Base-by-base conservation (phyloP, 345 rosid genomes). In the Crucihimalaya himalaica region DNA sequence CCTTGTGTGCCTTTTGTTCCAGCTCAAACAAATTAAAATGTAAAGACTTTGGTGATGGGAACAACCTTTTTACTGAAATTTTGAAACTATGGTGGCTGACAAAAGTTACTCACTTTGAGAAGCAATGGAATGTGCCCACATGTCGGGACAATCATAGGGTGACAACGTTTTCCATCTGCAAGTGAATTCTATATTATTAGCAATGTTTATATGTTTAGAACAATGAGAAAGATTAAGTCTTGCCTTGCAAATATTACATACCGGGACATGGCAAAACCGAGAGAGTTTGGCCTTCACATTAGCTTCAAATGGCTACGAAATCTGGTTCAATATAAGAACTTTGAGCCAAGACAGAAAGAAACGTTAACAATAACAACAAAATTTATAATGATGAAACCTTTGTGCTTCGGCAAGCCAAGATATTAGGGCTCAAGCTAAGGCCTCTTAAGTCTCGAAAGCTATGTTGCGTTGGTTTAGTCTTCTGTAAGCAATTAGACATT, bases 391-490 rank as follows among this genome's bases (percentile, higher is more conserved):
- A 75, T 66, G 55, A 65, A 69, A 90, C 96, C 97, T 69, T 77
- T 20, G 96, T 79, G 82, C 94, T 92, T 48, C 99, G 92, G 82
- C 99, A 95, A 79, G 94, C 99, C 77, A 95, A 82, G 58, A 95
- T 86, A 64, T 90, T 74, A 14, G 99, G 99, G 19, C 86, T 80
- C 90, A 95, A 78, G 55, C 99, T 98, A 66, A 88, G 88, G 63
- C 92, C 96, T 82, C 94, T 83, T 11, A 95, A 82, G 63, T 87
- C 91, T 28, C 89, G 80, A 75, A 95, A 97, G 64, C 99, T 92
- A 56, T 92, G 99, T 78, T 95, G 99, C 11, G 99, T 95, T 50
- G 99, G 99, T 81, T 95, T 95, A 72, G 99, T 95, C 89, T 95
- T 95, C 98, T 95, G 84, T 23, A 71, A 76, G 23, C 48, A 71